These are phyloP conservation scores for Septoria petroselini DNA, from an alignment of 2,329 filamentous ascomycete genomes.

Conservation along the genomic window DNA sequence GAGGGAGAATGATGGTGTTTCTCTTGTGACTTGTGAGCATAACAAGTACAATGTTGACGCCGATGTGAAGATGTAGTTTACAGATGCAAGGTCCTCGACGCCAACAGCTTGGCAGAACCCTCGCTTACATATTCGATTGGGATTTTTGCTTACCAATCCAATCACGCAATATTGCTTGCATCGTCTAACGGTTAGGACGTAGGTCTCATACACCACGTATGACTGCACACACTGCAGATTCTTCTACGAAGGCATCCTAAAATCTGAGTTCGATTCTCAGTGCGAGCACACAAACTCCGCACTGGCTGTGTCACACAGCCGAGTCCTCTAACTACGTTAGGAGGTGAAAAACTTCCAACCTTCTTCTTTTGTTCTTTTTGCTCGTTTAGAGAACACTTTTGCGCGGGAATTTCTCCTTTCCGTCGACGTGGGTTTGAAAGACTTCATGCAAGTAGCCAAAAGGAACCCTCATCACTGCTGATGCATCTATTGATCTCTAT, in stretches of 20 bases:
- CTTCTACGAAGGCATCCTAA: conserved; percentile 24
- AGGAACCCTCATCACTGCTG: too few species aligned
- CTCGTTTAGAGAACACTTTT: too few species aligned
- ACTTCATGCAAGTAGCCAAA: too few species aligned
- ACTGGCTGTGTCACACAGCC: conserved; percentile 2
- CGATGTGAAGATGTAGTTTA: conserved; percentile 21
- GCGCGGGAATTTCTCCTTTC: neutral
- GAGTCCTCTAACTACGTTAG: conserved; percentile 4
- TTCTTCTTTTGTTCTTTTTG: neutral
- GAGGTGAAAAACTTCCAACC: conserved; percentile 9
- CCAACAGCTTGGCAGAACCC: too few species aligned
- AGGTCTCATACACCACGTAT: conserved; percentile 20
- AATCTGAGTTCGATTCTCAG: conserved; percentile 25
- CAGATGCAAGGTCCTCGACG: neutral
- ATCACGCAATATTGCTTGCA: neutral
- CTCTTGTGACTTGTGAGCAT: conserved; percentile 28
- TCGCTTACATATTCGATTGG: neutral
- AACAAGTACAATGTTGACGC: conserved; percentile 30
- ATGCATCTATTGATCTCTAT: conserved; percentile 16
- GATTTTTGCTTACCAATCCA: neutral
- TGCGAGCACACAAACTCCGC: conserved; percentile 7
- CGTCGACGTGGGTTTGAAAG: neutral
- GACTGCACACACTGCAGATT: conserved; percentile 15
- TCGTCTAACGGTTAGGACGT: conserved; percentile 18
- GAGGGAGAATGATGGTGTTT: conserved; percentile 26